Evolutionary conservation across 2,329 filamentous ascomycete species (phyloP), one percentile per base, ranked within the genome.

Genomic region (Aphanoascus verrucosus): DNA sequence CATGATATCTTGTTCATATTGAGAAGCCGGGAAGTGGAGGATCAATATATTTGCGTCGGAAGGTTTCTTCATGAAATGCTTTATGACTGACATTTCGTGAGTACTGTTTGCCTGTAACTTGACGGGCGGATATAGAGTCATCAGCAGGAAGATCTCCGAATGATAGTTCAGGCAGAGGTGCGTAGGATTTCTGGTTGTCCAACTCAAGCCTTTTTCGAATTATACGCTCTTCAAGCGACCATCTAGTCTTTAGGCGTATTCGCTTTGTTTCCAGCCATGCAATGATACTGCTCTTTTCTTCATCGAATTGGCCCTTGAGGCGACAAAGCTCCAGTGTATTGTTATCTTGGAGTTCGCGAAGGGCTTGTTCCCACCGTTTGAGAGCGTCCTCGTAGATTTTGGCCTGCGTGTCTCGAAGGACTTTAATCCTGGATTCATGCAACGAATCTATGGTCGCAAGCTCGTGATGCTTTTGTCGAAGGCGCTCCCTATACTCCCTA

Each of bases 351-450:
- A 73, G 52, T 1, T 61, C 57, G 2, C 69, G 62, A 3, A 72
- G 56, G 55, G 72, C 71, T 15, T 59, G 60, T 41, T 70, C 70
- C 61, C 71, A 70, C 9, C 67, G 67, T 15, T 61, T 59, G 15
- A 71, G 63, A 3, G 69, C 63, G 48, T 70, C 69, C 43, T 69
- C 66, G 6, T 72, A 60, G 38, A 65, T 65, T 34, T 67, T 63
- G 47, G 74, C 70, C 55, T 74, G 72, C n/a, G 66, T 67, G 35
- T 74, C 72, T 15, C 72, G 67, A 15, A 74, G 64, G 11, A 74
- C 72, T 54, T 74, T 74, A 58, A 74, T 72, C 34, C 70, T 72
- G 7, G 71, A 66, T 14, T 66, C 59, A 47, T 74, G 72, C 0
- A 74, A 63, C 20, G 65, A 63, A 50, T 72, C 70, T 67, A 74